Percentiles rank a stretch among this genome's conserved stretches.
These are phyloP conservation scores for Sarcodon aspratus DNA, from an alignment of 768 basidiomycete species.

Conservation along the genomic window DNA sequence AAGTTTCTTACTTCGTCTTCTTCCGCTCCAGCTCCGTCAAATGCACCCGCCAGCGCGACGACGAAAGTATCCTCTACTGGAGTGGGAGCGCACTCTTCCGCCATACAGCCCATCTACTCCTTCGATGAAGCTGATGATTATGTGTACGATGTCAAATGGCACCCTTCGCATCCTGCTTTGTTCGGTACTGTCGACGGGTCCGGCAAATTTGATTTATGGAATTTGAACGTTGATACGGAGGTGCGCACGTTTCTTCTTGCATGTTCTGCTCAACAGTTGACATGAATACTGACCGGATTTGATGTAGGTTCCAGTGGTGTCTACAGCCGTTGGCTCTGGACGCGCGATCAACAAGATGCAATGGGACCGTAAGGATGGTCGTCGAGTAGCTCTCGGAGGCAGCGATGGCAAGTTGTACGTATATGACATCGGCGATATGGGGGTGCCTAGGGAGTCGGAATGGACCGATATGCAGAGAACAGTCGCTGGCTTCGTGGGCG, in stretches of 20 bases:
- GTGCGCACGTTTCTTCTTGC: constrained; percentile 31
- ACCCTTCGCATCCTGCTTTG: constrained; percentile 87
- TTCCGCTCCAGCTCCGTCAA: constrained; percentile 16
- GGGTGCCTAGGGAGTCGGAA: constrained; percentile 78
- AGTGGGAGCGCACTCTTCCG: constrained; percentile 19
- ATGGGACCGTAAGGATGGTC: constrained; percentile 91
- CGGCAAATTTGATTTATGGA: constrained; percentile 96
- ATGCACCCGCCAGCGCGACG: constrained; percentile 6
- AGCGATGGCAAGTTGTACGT: constrained; percentile 90
- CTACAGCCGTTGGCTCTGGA: constrained; percentile 66
- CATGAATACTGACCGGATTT: background rate
- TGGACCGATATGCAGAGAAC: constrained; percentile 92
- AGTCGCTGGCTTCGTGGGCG: constrained; percentile 53
- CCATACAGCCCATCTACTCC: constrained; percentile 71
- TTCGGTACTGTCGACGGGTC: constrained; percentile 93
- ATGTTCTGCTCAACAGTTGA: background rate
- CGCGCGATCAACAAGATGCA: constrained; percentile 90
- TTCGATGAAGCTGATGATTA: constrained; percentile 99
- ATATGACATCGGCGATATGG: constrained; percentile 91
- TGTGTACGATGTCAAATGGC: constrained; percentile 98
- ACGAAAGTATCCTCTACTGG: background rate
- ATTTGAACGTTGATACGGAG: constrained; percentile 94
- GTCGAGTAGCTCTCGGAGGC: constrained; percentile 81
- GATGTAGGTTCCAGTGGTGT: constrained; percentile 79
- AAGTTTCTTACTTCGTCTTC: constrained; percentile 69